Evolutionary conservation across 2,329 filamentous ascomycete species (phyloP).

Genomic region (Ascochyta lentis): DNA sequence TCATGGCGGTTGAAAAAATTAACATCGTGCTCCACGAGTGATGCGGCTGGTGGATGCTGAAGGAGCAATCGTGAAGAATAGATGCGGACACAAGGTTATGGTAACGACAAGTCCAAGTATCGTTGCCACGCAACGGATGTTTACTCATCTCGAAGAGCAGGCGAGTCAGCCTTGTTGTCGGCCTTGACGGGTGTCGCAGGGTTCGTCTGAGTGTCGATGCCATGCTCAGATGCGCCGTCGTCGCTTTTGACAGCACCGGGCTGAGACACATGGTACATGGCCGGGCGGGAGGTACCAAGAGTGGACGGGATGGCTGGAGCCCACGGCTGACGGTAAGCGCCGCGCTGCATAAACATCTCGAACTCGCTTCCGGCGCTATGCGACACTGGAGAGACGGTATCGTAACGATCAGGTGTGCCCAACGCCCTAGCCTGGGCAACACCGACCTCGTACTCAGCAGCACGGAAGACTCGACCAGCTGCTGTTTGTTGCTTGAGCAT

Average conservation of each 20-base stretch:
- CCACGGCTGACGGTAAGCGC: slow-evolving; percentile 43
- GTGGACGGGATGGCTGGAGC: slow-evolving; percentile 45
- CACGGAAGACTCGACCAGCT: slow-evolving; percentile 92
- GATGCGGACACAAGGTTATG: slow-evolving; percentile 29
- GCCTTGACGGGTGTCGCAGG: slow-evolving; percentile 46
- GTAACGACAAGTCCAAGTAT: slow-evolving; percentile 17
- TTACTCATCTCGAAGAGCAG: slow-evolving; percentile 40
- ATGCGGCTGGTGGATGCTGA: slow-evolving; percentile 34
- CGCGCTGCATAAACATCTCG: slow-evolving; percentile 47
- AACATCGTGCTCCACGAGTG: slow-evolving; percentile 20
- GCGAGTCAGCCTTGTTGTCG: slow-evolving; percentile 33
- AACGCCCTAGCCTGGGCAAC: slow-evolving; percentile 49
- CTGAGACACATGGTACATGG: slow-evolving; percentile 38
- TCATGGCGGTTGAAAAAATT: slow-evolving; percentile 20
- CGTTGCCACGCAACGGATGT: background rate
- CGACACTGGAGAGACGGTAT: slow-evolving; percentile 43
- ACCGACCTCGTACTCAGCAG: slow-evolving; percentile 78
- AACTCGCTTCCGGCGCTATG: slow-evolving; percentile 47
- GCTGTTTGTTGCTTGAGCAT: slow-evolving; percentile 95
- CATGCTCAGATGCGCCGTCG: slow-evolving; percentile 39
- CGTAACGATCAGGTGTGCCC: slow-evolving; percentile 43
- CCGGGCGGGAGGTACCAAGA: slow-evolving; percentile 40
- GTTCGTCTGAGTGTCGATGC: slow-evolving; percentile 39
- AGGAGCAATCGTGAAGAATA: slow-evolving; percentile 43
- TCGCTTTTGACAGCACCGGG: slow-evolving; percentile 36